Percentiles rank a stretch among this genome's conserved stretches.
Conservation (phyloP, 2,329 filamentous ascomycete species). For the Trichocomaceae sp. region DNA sequence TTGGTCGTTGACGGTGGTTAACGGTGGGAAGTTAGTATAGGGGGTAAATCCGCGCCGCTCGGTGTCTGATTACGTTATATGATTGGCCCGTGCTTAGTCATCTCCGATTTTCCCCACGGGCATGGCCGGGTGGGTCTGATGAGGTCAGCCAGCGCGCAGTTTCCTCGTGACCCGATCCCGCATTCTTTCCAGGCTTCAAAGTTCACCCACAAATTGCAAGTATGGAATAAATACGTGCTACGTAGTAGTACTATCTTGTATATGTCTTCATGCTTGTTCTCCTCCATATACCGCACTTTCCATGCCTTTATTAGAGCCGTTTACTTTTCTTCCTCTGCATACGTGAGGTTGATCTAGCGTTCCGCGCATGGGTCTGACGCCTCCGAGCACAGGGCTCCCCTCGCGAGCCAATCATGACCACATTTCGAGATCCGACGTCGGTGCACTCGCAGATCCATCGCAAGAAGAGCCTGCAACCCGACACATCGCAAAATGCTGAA, state of each 20-base stretch:
- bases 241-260: too few relatives aligned
- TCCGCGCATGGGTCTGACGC: slow-evolving; percentile 1
- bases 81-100: background rate
- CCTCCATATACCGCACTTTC: background rate
- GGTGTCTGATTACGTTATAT: too few relatives aligned
- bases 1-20: too few relatives aligned
- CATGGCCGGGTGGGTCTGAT: background rate
- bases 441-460: slow-evolving; percentile 24
- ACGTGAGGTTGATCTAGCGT: background rate
- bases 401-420: slow-evolving; percentile 26
- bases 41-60: too few relatives aligned
- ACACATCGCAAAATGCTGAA: background rate
- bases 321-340: background rate
- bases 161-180: background rate
- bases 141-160: background rate
- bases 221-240: too few relatives aligned
- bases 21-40: too few relatives aligned
- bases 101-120: background rate
- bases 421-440: slow-evolving; percentile 27
- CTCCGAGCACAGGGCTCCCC: slow-evolving; percentile 23
- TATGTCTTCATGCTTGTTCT: too few relatives aligned
- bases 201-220: too few relatives aligned
- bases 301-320: too few relatives aligned
- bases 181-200: too few relatives aligned
- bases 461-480: slow-evolving; percentile 16